Conservation (phyloP, 2,329 filamentous ascomycete species). For the Neodidymelliopsis sp. region DNA sequence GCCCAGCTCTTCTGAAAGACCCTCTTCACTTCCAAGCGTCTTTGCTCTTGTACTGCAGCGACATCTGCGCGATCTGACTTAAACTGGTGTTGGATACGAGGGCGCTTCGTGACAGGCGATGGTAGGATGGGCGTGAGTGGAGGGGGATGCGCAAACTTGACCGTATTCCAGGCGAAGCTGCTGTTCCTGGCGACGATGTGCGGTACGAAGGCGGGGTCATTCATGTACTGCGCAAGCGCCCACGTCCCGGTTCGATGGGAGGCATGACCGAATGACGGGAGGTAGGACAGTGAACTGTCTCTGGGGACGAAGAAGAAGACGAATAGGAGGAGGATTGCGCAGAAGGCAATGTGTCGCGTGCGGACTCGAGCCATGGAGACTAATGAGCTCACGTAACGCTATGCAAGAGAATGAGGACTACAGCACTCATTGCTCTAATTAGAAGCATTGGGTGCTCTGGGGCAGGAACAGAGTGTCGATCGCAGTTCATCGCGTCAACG, state of each 20-base stretch:
- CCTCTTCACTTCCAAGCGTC: constrained; percentile 37
- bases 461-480: constrained; percentile 1
- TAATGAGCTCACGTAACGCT: constrained; percentile 12
- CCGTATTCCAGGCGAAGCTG: constrained; percentile 44
- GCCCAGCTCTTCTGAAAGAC: constrained; percentile 56
- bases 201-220: constrained; percentile 33
- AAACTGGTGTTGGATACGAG: constrained; percentile 45
- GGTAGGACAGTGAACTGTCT: constrained; percentile 19
- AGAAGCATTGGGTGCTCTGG: constrained; percentile 1
- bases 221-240: constrained; percentile 43
- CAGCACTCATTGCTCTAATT: constrained; percentile 18
- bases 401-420: constrained; percentile 1
- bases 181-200: constrained; percentile 33
- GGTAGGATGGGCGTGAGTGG: constrained; percentile 39
- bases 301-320: constrained; percentile 38
- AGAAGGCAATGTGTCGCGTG: constrained; percentile 35
- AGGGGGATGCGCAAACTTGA: constrained; percentile 38
- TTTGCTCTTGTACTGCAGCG: constrained; percentile 33
- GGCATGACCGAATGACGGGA: constrained; percentile 7
- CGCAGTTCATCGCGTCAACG: constrained; percentile 10
- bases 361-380: constrained; percentile 39
- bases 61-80: constrained; percentile 24
- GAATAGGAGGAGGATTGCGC: constrained; percentile 35
- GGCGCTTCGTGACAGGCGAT: constrained; percentile 35
- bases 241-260: constrained; percentile 28